A percentile compares a stretch with the other conserved stretches of the same genome.
phyloP scores from a whole-genome alignment of 176 grass and related monocot species.

The Elaeis guineensis region DNA sequence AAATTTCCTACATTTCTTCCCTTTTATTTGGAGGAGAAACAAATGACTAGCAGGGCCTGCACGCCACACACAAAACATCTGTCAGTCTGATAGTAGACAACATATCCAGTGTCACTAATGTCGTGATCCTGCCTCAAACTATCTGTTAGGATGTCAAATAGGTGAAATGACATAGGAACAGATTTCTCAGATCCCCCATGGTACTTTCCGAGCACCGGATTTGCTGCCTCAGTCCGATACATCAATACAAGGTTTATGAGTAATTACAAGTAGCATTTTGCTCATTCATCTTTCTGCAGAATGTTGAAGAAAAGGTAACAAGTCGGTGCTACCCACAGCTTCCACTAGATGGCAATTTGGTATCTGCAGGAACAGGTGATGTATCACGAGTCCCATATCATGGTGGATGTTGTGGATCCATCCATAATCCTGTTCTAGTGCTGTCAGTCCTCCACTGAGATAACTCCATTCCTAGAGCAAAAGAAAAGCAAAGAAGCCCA shows the following conservation, averaged over 20 bases:
- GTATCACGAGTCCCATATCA: slow-evolving; percentile 94
- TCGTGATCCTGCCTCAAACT: slow-evolving; percentile 75
- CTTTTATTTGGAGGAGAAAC: too few relatives aligned
- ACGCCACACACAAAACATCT: too few relatives aligned
- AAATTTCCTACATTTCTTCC: too few relatives aligned
- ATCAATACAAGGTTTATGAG: slow-evolving; percentile 17
- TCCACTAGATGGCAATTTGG: slow-evolving; percentile 87
- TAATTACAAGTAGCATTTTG: background rate
- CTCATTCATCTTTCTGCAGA: too few relatives aligned
- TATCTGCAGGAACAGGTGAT: slow-evolving; percentile 89
- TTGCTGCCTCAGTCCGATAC: slow-evolving; percentile 76
- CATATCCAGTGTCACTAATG: slow-evolving; percentile 57
- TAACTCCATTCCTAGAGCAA: slow-evolving; percentile 82
- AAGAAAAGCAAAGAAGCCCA: background rate
- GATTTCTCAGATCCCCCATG: slow-evolving; percentile 78
- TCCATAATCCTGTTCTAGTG: slow-evolving; percentile 82
- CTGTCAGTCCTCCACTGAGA: slow-evolving; percentile 72
- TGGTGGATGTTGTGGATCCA: slow-evolving; percentile 88
- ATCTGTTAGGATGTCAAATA: slow-evolving; percentile 35
- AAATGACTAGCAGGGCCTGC: too few relatives aligned
- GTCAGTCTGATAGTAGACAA: slow-evolving; percentile 75
- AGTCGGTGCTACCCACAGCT: slow-evolving; percentile 36
- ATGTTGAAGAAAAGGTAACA: too few relatives aligned
- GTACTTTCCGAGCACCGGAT: slow-evolving; percentile 82
- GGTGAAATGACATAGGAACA: slow-evolving; percentile 53